Evolutionary conservation across 371 early-diverging fungal genomes (phyloP).

Genomic region (Blastocladiella emersonii): DNA sequence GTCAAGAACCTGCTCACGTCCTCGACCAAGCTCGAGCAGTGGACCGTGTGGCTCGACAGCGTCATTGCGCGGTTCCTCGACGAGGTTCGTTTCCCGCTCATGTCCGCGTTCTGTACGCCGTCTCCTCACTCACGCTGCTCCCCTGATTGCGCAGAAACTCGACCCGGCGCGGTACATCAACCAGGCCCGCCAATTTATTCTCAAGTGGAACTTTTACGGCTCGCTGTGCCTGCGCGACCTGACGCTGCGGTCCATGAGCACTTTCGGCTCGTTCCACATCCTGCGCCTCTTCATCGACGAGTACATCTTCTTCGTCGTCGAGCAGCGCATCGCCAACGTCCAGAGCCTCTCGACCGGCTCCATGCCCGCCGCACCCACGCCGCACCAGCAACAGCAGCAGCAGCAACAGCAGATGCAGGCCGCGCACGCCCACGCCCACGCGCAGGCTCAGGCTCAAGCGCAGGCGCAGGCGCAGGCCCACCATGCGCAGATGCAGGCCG

Average conservation of each 20-base stretch:
- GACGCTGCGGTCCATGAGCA: conserved; percentile 11
- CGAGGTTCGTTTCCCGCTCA: neutral
- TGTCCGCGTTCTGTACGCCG: neutral
- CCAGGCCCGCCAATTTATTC: conserved; percentile 30
- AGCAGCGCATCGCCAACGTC: conserved; percentile 29
- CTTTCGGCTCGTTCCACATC: conserved; percentile 23
- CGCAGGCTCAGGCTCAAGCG: no score
- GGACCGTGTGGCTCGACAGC: conserved; percentile 30
- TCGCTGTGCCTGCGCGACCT: conserved; percentile 29
- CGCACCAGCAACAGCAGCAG: neutral
- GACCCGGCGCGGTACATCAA: conserved; percentile 11
- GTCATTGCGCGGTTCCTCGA: conserved; percentile 23
- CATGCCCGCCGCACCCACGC: neutral
- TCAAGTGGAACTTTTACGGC: conserved; percentile 37
- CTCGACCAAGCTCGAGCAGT: conserved; percentile 21
- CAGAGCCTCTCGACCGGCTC: conserved; percentile 4
- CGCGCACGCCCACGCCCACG: no score
- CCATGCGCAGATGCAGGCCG: no score
- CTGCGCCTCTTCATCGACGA: conserved; percentile 37
- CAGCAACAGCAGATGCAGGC: neutral
- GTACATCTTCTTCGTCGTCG: conserved; percentile 31
- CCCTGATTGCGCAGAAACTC: neutral
- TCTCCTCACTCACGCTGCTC: neutral
- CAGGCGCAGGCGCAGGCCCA: no score
- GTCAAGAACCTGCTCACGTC: conserved; percentile 20